phyloP scores from a whole-genome alignment of 768 basidiomycete species.

The Suillus americanus region DNA sequence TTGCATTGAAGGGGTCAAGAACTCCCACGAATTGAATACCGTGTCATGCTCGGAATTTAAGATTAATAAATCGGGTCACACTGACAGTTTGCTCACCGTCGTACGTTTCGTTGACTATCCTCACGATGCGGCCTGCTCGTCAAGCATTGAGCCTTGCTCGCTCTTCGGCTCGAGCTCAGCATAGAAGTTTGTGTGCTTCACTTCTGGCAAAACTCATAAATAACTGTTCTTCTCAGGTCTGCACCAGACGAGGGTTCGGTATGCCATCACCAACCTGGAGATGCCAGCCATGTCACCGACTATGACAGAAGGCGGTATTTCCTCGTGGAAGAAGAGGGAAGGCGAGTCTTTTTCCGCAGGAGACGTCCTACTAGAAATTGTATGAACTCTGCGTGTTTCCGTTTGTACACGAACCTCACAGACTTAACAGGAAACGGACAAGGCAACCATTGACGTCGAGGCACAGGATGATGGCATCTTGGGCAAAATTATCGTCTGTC shows the following conservation, averaged over 20 bases:
- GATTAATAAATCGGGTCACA: background rate
- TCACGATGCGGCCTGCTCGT: constrained; percentile 8
- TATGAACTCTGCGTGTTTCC: constrained; percentile 37
- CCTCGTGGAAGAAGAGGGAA: constrained; percentile 86
- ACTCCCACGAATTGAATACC: constrained; percentile 3
- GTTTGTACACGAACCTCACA: constrained; percentile 2
- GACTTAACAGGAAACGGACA: constrained; percentile 78
- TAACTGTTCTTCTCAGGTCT: constrained; percentile 29
- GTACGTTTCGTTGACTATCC: background rate
- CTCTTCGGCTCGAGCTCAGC: constrained; percentile 13
- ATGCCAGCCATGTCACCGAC: constrained; percentile 99
- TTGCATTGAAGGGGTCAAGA: background rate
- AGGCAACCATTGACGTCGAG: constrained; percentile 97
- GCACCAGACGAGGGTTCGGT: constrained; percentile 49
- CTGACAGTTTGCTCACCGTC: constrained; percentile 1
- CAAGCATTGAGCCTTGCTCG: constrained; percentile 18
- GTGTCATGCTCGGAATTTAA: background rate
- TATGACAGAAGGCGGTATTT: constrained; percentile 93
- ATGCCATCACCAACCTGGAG: constrained; percentile 70
- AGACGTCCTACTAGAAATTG: constrained; percentile 88
- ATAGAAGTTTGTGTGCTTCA: background rate
- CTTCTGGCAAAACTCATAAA: background rate
- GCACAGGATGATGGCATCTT: constrained; percentile 96
- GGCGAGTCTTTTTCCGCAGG: constrained; percentile 80
- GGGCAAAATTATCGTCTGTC: constrained; percentile 86